Evolutionary conservation across 2,329 filamentous ascomycete genomes (phyloP).

Genomic region (Bipolaris sorokiniana): DNA sequence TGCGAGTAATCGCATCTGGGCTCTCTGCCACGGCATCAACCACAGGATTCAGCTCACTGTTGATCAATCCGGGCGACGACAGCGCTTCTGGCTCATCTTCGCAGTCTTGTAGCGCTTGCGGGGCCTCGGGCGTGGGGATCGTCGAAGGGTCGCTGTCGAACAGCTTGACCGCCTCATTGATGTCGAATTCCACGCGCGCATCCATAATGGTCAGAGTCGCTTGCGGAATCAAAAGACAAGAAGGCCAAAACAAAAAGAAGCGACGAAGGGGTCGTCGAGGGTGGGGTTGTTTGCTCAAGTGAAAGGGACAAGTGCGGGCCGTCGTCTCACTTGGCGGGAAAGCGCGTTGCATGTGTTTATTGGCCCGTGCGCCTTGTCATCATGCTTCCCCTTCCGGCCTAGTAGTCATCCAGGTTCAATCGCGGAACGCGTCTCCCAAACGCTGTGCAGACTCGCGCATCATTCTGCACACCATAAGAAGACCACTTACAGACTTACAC

Average conservation of each 20-base stretch:
- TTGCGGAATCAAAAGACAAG: slow-evolving; percentile 15
- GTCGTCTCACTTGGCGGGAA: slow-evolving; percentile 19
- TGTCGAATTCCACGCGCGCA: slow-evolving; percentile 78
- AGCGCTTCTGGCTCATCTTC: slow-evolving; percentile 89
- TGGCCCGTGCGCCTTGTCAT: slow-evolving; percentile 17
- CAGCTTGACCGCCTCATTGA: slow-evolving; percentile 94
- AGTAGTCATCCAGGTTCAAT: slow-evolving; percentile 11
- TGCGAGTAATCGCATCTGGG: slow-evolving; percentile 82
- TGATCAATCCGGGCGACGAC: slow-evolving; percentile 74
- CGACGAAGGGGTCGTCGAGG: slow-evolving; percentile 24
- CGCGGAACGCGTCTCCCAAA: slow-evolving; percentile 15
- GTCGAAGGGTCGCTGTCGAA: slow-evolving; percentile 92
- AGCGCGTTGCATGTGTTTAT: slow-evolving; percentile 30
- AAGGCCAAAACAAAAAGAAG: slow-evolving; percentile 17
- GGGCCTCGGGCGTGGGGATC: slow-evolving; percentile 85
- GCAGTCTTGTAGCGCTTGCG: slow-evolving; percentile 82
- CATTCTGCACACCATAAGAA: slow-evolving; percentile 19
- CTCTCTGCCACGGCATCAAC: slow-evolving; percentile 91
- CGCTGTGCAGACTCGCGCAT: slow-evolving; percentile 11
- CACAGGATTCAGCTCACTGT: slow-evolving; percentile 86
- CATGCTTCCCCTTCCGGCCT: slow-evolving; percentile 23
- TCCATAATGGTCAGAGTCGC: slow-evolving; percentile 63
- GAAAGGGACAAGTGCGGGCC: slow-evolving; percentile 23
- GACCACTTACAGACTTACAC: slow-evolving; percentile 8
- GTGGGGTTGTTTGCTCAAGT: slow-evolving; percentile 20